phyloP scores from a whole-genome alignment of 306 rosid species.

The Pterocarpus santalinus region DNA sequence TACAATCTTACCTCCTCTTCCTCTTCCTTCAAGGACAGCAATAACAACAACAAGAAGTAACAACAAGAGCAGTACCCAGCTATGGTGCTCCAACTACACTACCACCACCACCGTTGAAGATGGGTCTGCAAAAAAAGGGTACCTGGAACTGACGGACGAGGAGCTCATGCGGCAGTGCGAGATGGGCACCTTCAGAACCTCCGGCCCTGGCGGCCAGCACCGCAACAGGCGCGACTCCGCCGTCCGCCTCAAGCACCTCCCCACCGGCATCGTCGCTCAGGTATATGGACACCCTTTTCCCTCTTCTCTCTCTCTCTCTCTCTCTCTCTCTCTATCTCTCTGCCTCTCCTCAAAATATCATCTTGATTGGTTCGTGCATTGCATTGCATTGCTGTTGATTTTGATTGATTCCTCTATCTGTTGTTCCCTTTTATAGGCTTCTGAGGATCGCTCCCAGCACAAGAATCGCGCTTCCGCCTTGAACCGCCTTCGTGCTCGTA shows the following conservation, averaged over 20 bases:
- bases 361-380: background rate
- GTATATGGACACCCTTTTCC: slow-evolving; percentile 39
- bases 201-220: slow-evolving; percentile 97
- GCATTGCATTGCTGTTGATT: background rate
- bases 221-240: slow-evolving; percentile 94
- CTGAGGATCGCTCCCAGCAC: slow-evolving; percentile 95
- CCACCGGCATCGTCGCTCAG: slow-evolving; percentile 86
- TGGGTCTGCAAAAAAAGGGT: slow-evolving; percentile 48
- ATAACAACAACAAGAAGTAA: background rate
- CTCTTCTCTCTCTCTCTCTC: too few relatives aligned
- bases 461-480: slow-evolving; percentile 88
- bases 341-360: background rate
- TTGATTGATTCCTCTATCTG: background rate
- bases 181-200: slow-evolving; percentile 76
- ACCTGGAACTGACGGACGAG: slow-evolving; percentile 72
- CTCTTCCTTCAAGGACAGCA: background rate
- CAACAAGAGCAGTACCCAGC: background rate
- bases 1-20: background rate
- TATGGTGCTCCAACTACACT: slow-evolving; percentile 34
- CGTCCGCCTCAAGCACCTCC: slow-evolving; percentile 88
- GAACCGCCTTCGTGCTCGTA: slow-evolving; percentile 78
- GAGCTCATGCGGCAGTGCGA: slow-evolving; percentile 85
- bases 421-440: slow-evolving; percentile 61
- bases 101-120: slow-evolving; percentile 8
- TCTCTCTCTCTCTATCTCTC: too few relatives aligned